phyloP scores from a whole-genome alignment of 208 protist genomes.

The Leishmania martiniquensis region DNA sequence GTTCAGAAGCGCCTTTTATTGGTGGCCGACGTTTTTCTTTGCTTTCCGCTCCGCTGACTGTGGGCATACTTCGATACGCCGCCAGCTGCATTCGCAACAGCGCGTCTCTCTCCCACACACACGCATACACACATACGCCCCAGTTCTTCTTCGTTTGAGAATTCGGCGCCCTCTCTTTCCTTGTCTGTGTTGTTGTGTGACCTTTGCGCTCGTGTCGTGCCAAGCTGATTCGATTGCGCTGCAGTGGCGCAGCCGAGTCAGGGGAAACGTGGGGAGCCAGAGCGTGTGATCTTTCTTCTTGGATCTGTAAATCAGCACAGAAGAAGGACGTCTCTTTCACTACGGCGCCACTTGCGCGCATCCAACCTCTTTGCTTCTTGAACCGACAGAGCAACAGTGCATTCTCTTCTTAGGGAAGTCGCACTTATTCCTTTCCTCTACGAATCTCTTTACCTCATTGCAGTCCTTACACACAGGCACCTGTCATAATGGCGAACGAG shows the following conservation, averaged over 20 bases:
- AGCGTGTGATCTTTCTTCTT: background rate
- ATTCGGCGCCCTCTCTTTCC: background rate
- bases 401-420: background rate
- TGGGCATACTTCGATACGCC: too few relatives aligned
- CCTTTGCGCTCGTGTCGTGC: background rate
- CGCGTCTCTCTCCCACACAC: background rate
- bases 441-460: background rate
- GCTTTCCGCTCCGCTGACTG: too few relatives aligned
- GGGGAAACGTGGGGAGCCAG: too few relatives aligned
- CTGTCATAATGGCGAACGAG: background rate
- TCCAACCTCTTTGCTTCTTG: background rate
- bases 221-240: background rate
- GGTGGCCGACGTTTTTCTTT: too few relatives aligned
- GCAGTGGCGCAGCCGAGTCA: background rate
- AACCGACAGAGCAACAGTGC: background rate
- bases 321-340: background rate
- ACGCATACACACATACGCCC: background rate
- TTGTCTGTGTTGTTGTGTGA: background rate
- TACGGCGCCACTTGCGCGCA: background rate
- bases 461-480: background rate
- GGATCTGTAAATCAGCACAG: background rate
- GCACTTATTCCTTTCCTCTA: slow-evolving; percentile 1
- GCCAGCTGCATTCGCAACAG: too few relatives aligned
- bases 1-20: too few relatives aligned
- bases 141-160: background rate